A percentile compares a stretch with the other conserved stretches of the same genome.
phyloP scores from a whole-genome alignment of 139 green algal genomes.

The Penium margaritaceum region DNA sequence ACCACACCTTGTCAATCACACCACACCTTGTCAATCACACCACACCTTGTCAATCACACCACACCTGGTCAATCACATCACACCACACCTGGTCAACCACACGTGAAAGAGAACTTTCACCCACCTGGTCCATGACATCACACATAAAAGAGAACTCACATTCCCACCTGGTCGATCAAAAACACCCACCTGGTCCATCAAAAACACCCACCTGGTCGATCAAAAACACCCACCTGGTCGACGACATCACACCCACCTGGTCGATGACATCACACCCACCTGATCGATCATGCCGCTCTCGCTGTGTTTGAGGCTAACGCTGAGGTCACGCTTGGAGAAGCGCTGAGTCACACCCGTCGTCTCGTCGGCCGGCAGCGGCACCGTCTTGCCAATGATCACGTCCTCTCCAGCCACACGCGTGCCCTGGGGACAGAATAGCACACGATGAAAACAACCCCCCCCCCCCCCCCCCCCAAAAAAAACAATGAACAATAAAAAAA shows the following conservation, averaged over 20 bases:
- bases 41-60: neutral
- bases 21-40: no score
- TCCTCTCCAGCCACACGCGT: slow-evolving; percentile 59
- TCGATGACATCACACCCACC: slow-evolving; percentile 10
- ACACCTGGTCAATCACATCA: no score
- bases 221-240: slow-evolving; percentile 8
- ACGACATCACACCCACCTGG: neutral
- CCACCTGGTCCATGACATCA: neutral
- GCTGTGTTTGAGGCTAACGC: slow-evolving; percentile 40
- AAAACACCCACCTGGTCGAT: slow-evolving; percentile 2
- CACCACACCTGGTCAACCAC: neutral
- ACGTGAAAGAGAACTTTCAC: no score
- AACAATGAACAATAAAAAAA: no score
- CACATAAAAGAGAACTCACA: no score
- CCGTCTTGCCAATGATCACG: slow-evolving; percentile 76
- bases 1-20: no score
- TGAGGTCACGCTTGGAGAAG: slow-evolving; percentile 52
- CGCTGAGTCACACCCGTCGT: slow-evolving; percentile 8
- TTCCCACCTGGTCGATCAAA: slow-evolving; percentile 7
- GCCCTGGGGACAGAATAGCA: no score
- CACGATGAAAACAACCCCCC: no score
- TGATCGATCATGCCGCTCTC: slow-evolving; percentile 64
- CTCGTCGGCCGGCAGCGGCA: slow-evolving; percentile 56
- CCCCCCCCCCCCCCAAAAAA: no score
- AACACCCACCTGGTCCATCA: no score